Evolutionary conservation across 169 alveolate genomes (phyloP), one percentile per base, ranked within the genome.

Genomic region (Plasmodium blacklocki): DNA sequence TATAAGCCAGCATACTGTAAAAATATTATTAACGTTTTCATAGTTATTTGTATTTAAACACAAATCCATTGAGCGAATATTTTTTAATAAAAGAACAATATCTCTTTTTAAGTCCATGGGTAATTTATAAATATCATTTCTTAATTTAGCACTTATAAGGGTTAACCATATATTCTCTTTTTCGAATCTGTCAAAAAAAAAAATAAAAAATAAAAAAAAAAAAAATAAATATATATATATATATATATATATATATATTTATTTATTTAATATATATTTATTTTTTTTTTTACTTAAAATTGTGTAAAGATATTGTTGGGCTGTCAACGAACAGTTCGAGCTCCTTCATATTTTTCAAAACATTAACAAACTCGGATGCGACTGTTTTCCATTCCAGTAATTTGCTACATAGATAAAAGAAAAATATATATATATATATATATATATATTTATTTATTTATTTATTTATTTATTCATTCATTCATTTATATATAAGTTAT

Each of bases 71-170:
- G 59, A 14, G 9, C 91, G 91, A 73, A 83, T 83, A 52, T 83
- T 83, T 59, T 83, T 83, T 19, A 83, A 50, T 19, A 83, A 73
- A 29, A 83, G 91, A 23, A 83, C 3, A 19, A 83, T 83, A 59
- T 83, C 91, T 83, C 85, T 83, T 83, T 83, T 83, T 19, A 83
- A 50, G 18, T 83, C 91, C 91, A 83, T 83, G 2, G 91, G 91
- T 21, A 83, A 50, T 70, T 83, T 83, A 32, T 83, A 83, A 83
- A 83, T 83, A n/a, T 83, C 86, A 58, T 83, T 68, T 45, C 47
- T 43, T 58, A 83, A 14, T 50, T 83, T 83, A 14, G 73, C 91
- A 29, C 74, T 73, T 23, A 83, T 83, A n/a, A 83, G 54, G 3
- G 78, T 39, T 39, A 83, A 66, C 91, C 91, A 83, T 2, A n/a